Conservation (phyloP, 495 filamentous ascomycete genomes). For the Aspergillus incahuasiensis region DNA sequence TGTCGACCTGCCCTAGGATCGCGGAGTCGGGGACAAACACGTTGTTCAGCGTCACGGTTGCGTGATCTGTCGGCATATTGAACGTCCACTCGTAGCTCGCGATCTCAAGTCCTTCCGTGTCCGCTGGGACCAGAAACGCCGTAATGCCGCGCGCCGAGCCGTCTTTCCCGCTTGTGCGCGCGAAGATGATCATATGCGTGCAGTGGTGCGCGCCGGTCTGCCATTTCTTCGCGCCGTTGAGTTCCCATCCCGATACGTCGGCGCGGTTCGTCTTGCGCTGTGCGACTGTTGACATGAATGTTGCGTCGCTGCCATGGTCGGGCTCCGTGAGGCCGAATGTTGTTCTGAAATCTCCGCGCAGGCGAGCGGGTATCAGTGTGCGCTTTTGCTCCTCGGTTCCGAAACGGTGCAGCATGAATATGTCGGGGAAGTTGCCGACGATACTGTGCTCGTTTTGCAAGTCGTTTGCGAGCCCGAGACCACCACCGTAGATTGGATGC, state of each 20-base stretch:
- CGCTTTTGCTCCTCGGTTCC: constrained; percentile 46
- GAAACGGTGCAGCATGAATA: constrained; percentile 55
- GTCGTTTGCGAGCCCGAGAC: constrained; percentile 56
- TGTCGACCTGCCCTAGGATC: constrained; percentile 42
- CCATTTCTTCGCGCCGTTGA: constrained; percentile 58
- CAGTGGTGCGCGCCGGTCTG: constrained; percentile 56
- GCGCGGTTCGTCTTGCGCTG: constrained; percentile 16
- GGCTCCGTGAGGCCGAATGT: constrained; percentile 60
- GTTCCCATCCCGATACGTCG: constrained; percentile 37
- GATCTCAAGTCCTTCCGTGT: constrained; percentile 42
- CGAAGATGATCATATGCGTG: constrained; percentile 56
- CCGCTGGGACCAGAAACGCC: constrained; percentile 50
- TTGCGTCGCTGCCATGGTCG: constrained; percentile 56
- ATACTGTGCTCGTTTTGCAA: constrained; percentile 57
- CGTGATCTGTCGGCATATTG: constrained; percentile 61
- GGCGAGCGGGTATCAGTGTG: constrained; percentile 43
- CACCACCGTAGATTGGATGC: constrained; percentile 38
- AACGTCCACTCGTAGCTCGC: constrained; percentile 56
- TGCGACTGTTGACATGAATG: constrained; percentile 51
- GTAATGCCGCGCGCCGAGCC: constrained; percentile 51
- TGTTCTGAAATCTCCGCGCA: constrained; percentile 45
- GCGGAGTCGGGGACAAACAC: constrained; percentile 47
- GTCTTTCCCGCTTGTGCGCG: constrained; percentile 43
- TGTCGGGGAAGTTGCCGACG: constrained; percentile 55
- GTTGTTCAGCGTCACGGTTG: constrained; percentile 44